phyloP scores from a whole-genome alignment of 148 eudicot species.

The Cornus florida region DNA sequence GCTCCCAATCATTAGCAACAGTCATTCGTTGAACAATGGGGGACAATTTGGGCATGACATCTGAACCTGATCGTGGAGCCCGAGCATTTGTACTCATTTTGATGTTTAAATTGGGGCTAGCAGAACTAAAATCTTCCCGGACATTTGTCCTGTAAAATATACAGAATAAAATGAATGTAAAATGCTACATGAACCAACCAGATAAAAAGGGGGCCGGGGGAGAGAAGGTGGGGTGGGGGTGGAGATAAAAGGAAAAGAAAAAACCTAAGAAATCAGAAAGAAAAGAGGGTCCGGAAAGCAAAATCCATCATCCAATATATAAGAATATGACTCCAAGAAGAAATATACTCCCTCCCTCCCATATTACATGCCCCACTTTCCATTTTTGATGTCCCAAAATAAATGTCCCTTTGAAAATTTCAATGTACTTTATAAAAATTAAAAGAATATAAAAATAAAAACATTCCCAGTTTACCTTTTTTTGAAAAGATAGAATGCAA shows the following conservation, averaged over 20 bases:
- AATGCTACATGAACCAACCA: not conserved
- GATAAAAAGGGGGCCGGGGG: too few relatives aligned
- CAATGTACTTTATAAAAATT: too few relatives aligned
- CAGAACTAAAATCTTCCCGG: constrained; percentile 51
- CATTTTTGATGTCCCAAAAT: too few relatives aligned
- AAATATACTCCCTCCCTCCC: not conserved
- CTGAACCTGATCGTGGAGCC: constrained; percentile 55
- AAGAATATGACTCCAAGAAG: not conserved
- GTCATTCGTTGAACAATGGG: constrained; percentile 37
- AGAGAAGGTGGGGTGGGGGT: not conserved
- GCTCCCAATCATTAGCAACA: constrained; percentile 54
- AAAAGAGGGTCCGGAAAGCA: constrained; percentile 1
- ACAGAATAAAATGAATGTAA: constrained; percentile 3
- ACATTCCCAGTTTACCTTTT: too few relatives aligned
- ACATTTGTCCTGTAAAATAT: constrained; percentile 36
- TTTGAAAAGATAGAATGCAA: too few relatives aligned
- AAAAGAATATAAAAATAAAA: too few relatives aligned
- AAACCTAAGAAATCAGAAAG: not conserved
- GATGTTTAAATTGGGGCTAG: constrained; percentile 54
- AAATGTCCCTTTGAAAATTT: too few relatives aligned
- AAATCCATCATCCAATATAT: not conserved
- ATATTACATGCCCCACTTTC: too few relatives aligned
- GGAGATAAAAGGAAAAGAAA: not conserved
- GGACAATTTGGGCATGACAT: constrained; percentile 45
- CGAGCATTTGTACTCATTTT: constrained; percentile 45